Evolutionary conservation across 768 basidiomycete species (phyloP).

Genomic region (Fistulinella prunicolor): DNA sequence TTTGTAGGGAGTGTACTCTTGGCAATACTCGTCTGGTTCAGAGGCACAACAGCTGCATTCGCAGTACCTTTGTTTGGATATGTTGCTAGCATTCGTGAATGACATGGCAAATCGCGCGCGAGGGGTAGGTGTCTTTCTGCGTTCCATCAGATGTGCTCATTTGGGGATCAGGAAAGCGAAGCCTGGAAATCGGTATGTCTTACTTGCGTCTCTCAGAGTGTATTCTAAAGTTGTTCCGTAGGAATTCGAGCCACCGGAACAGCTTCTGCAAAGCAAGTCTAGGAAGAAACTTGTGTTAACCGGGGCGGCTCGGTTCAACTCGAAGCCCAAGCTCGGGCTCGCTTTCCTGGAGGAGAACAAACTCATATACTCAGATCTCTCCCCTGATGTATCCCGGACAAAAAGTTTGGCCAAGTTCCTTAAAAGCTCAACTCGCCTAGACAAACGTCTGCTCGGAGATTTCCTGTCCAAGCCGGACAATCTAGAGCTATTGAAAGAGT

Average conservation of each 20-base stretch:
- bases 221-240: constrained; percentile 25
- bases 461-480: constrained; percentile 90
- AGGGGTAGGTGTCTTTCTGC: constrained; percentile 34
- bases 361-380: constrained; percentile 73
- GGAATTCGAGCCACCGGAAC: constrained; percentile 55
- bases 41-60: constrained; percentile 71
- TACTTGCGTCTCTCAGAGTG: background rate
- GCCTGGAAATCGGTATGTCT: constrained; percentile 62
- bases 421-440: constrained; percentile 78
- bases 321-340: constrained; percentile 87
- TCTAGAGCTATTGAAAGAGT: constrained; percentile 78
- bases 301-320: constrained; percentile 85
- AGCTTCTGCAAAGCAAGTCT: constrained; percentile 67
- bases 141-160: constrained; percentile 13
- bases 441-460: constrained; percentile 93
- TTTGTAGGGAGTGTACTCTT: constrained; percentile 74
- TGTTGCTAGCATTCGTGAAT: constrained; percentile 82
- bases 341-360: constrained; percentile 90
- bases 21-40: constrained; percentile 52
- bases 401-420: constrained; percentile 82
- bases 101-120: constrained; percentile 75
- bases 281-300: constrained; percentile 83
- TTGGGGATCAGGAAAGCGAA: constrained; percentile 37
- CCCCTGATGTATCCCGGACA: constrained; percentile 51
- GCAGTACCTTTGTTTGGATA: constrained; percentile 86